Percentiles rank a stretch among this genome's conserved stretches.
Evolutionary conservation across 2,329 filamentous ascomycete genomes (phyloP).

Genomic region (Penicillium sp.): DNA sequence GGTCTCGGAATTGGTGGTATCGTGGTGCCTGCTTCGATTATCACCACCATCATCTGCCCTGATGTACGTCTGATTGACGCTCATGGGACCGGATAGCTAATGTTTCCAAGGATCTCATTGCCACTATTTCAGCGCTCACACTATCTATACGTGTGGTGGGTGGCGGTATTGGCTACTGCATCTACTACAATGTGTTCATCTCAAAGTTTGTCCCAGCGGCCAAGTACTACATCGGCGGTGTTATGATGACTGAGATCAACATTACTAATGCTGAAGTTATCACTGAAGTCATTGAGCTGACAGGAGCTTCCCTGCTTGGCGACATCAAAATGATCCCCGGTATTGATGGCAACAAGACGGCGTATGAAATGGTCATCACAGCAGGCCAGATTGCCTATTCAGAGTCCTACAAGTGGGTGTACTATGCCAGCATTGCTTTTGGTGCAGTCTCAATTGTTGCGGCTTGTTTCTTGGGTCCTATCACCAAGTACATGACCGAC

Average conservation of each 20-base stretch:
- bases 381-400: constrained; percentile 59
- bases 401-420: constrained; percentile 59
- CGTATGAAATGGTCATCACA: constrained; percentile 53
- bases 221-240: constrained; percentile 49
- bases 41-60: constrained; percentile 67
- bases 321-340: constrained; percentile 51
- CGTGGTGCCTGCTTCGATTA: constrained; percentile 65
- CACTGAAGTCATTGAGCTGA: constrained; percentile 52
- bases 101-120: constrained; percentile 59
- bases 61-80: constrained; percentile 48
- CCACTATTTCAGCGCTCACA: constrained; percentile 65
- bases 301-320: constrained; percentile 52
- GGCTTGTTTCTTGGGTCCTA: constrained; percentile 58
- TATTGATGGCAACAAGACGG: constrained; percentile 51
- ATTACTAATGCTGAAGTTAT: constrained; percentile 52
- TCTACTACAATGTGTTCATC: constrained; percentile 54
- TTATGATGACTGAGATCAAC: constrained; percentile 50
- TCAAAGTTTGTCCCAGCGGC: constrained; percentile 49
- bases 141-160: constrained; percentile 68
- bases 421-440: constrained; percentile 62
- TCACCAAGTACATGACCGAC: constrained; percentile 58
- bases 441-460: constrained; percentile 57
- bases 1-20: constrained; percentile 66
- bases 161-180: constrained; percentile 62
- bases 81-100: not conserved